Evolutionary conservation across 306 rosid species (phyloP), one percentile per base, ranked within the genome.

Genomic region (Mimosa pudica): DNA sequence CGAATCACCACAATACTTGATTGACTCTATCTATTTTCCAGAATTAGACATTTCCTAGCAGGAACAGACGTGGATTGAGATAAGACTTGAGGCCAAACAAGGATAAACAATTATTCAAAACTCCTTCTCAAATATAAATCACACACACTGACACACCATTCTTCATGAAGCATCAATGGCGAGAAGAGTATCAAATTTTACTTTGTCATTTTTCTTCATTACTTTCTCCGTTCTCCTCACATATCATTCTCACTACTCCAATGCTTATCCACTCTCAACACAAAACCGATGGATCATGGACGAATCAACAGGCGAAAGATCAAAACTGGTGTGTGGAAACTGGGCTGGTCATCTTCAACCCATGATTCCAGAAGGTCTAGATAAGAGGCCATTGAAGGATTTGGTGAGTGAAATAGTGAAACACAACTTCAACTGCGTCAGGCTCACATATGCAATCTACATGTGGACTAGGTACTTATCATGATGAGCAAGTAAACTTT

Each of bases 351-450:
- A 89, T 75, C 83, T 88, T 7, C 44, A 80, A 10, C 75, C 87
- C 48, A 88, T 88, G 93, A 18, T 88, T 8, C 87, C 90, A 0
- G 90, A 90, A 70, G 93, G 93, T 0, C 84, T 89, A 14, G 82
- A 87, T 80, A 58, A 51, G 77, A 69, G 78, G 48, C 84, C 90
- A 0, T 38, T 87, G 67, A 84, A 79, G 73, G 85, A 86, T 0
- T 55, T 86, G 5, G 89, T 75, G 3, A 14, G n/a, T 4, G 81
- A 82, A 51, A 44, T 84, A 0, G 73, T 45, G 2, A 60, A 63
- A 0, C 36, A 66, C 41, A n/a, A 41, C 8, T 86, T 84, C 79
- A 89, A 82, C 10, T 89, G 93, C 3, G 89, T 89, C 0, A 81
- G 91, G 1, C 76, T 89, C 54, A 89, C 91, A 0, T 84, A 85